Evolutionary conservation across 306 rosid species (phyloP).

Genomic region (Medicago lupulina): DNA sequence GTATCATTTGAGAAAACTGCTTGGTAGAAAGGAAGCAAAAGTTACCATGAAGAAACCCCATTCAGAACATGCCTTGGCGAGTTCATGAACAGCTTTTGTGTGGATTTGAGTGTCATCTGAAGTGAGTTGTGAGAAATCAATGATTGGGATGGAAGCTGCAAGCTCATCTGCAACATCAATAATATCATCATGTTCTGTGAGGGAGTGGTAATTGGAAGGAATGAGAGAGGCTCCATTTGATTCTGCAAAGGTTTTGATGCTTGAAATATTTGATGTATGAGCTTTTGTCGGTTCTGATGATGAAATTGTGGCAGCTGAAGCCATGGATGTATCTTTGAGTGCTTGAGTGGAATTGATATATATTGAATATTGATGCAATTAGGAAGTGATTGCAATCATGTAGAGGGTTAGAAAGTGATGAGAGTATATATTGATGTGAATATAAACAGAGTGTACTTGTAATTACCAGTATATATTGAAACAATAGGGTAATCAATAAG

Average conservation of each 20-base stretch:
- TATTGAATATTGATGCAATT: no score
- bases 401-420: no score
- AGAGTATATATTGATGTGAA: no score
- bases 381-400: no score
- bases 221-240: constrained; percentile 40
- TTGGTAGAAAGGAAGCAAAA: neutral
- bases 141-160: constrained; percentile 51
- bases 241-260: constrained; percentile 54
- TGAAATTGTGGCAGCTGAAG: constrained; percentile 13
- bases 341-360: neutral
- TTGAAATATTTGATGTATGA: constrained; percentile 34
- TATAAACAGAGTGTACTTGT: no score
- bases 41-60: constrained; percentile 64
- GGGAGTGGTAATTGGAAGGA: constrained; percentile 49
- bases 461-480: no score
- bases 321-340: constrained; percentile 32
- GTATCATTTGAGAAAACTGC: neutral
- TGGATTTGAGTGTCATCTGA: constrained; percentile 49
- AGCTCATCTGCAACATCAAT: constrained; percentile 44
- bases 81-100: constrained; percentile 33
- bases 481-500: no score
- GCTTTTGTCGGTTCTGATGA: neutral
- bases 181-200: constrained; percentile 24
- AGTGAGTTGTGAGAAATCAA: constrained; percentile 55
- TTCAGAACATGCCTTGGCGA: constrained; percentile 51